phyloP scores from a whole-genome alignment of 257 asterid genomes.

The Buddleja alternifolia region DNA sequence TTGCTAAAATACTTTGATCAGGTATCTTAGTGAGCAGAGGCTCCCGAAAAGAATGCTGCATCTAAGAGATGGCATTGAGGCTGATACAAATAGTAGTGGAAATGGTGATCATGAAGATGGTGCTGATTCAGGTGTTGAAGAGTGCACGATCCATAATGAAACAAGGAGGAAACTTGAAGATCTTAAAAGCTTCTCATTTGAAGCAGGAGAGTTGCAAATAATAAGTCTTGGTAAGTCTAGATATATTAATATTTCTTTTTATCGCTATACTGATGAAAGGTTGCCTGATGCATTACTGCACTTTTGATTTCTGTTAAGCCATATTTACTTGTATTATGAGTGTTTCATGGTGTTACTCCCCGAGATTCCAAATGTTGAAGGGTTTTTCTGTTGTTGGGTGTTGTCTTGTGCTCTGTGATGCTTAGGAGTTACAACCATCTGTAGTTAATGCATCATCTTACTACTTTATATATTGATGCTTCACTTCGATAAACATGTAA shows the following conservation, averaged over 20 bases:
- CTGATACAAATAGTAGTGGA: conserved; percentile 44
- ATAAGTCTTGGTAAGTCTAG: conserved; percentile 67
- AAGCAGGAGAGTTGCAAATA: conserved; percentile 70
- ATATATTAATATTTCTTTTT: conserved; percentile 6
- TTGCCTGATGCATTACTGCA: conserved; percentile 1
- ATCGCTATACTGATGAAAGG: conserved; percentile 8
- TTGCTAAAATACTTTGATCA: conserved; percentile 37
- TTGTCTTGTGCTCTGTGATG: not conserved
- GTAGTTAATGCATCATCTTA: conserved; percentile 5
- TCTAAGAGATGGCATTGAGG: conserved; percentile 56
- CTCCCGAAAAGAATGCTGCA: conserved; percentile 78
- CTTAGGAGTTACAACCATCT: conserved; percentile 25
- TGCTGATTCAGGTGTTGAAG: conserved; percentile 56
- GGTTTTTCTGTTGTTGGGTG: conserved; percentile 12
- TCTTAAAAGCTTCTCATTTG: conserved; percentile 60
- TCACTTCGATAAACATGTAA: conserved; percentile 13
- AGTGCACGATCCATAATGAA: conserved; percentile 52
- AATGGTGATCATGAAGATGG: conserved; percentile 55
- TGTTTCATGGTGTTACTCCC: conserved; percentile 13
- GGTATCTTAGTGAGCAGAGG: conserved; percentile 85
- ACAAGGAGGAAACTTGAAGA: conserved; percentile 60
- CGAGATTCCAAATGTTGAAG: not conserved
- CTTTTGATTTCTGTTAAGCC: conserved; percentile 22
- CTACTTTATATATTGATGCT: conserved; percentile 17
- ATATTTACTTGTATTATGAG: conserved; percentile 19